These are phyloP conservation scores for Lablab purpureus DNA, from an alignment of 306 rosid species.

Conservation along the genomic window DNA sequence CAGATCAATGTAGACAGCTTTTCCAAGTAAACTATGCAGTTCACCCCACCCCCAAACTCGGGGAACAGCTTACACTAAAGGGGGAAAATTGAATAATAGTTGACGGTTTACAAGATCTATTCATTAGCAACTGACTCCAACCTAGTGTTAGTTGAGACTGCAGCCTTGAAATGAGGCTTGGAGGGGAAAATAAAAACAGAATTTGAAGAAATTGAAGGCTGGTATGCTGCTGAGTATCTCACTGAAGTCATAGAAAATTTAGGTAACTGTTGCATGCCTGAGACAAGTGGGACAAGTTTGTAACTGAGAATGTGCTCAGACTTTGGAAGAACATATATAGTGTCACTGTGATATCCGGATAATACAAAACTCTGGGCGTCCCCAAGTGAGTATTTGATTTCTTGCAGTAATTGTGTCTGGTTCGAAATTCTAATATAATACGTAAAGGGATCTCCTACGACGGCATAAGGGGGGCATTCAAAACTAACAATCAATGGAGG, in stretches of 20 bases:
- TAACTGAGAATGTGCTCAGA: constrained; percentile 77
- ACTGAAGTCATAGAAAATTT: constrained; percentile 74
- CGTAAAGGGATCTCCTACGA: constrained; percentile 88
- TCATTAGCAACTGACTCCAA: constrained; percentile 63
- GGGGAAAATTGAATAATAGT: background rate
- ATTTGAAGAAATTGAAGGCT: constrained; percentile 61
- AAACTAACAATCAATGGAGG: constrained; percentile 83
- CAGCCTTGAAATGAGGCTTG: constrained; percentile 71
- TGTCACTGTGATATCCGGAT: constrained; percentile 85
- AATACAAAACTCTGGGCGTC: constrained; percentile 89
- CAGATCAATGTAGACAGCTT: constrained; percentile 14
- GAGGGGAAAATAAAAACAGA: constrained; percentile 82
- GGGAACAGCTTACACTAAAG: background rate
- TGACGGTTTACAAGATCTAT: constrained; percentile 45
- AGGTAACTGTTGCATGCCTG: constrained; percentile 84
- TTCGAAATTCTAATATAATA: constrained; percentile 70
- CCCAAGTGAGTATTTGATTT: constrained; percentile 75
- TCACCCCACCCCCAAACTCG: background rate
- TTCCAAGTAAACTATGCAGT: constrained; percentile 31
- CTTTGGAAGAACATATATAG: constrained; percentile 79
- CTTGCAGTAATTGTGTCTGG: constrained; percentile 84
- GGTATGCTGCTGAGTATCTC: constrained; percentile 83
- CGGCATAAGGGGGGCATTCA: constrained; percentile 90
- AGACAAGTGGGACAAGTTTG: constrained; percentile 91
- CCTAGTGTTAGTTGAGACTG: constrained; percentile 52